phyloP scores from a whole-genome alignment of 1,139 yeast genomes.

The Candida sp. region DNA sequence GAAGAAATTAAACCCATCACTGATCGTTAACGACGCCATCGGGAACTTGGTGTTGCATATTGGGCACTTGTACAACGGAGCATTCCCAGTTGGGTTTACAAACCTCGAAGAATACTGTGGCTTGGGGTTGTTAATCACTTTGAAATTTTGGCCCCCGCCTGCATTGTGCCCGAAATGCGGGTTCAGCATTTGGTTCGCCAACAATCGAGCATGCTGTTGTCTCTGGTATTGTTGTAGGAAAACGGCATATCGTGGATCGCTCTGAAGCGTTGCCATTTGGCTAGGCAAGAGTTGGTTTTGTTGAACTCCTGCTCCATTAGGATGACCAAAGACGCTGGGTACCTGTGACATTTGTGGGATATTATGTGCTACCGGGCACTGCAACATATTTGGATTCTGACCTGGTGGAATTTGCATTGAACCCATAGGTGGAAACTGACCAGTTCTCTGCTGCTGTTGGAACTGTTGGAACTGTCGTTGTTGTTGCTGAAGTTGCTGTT shows the following conservation, averaged over 20 bases:
- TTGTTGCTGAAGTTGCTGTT: neutral
- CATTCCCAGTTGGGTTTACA: constrained; percentile 13
- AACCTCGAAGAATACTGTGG: constrained; percentile 12
- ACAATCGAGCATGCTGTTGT: neutral
- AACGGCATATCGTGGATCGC: neutral
- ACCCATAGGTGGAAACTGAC: too few relatives aligned
- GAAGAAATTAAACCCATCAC: constrained; percentile 47
- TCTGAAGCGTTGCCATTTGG: neutral
- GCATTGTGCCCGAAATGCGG: neutral
- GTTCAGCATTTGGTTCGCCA: neutral
- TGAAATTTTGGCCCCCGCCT: neutral
- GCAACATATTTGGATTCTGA: neutral
- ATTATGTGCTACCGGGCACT: neutral
- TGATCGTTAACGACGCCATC: constrained; percentile 38
- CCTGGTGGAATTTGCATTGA: neutral
- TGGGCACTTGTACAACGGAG: constrained; percentile 39
- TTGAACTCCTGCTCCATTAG: neutral
- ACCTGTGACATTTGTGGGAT: neutral
- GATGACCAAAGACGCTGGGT: neutral
- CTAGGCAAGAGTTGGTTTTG: neutral
- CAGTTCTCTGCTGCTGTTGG: neutral
- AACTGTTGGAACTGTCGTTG: neutral
- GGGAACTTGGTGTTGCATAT: constrained; percentile 42
- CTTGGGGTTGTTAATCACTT: constrained; percentile 10
- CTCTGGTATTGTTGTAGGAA: neutral